Conservation (phyloP, 495 filamentous ascomycete species). For the Lineolata rhizophorae region DNA sequence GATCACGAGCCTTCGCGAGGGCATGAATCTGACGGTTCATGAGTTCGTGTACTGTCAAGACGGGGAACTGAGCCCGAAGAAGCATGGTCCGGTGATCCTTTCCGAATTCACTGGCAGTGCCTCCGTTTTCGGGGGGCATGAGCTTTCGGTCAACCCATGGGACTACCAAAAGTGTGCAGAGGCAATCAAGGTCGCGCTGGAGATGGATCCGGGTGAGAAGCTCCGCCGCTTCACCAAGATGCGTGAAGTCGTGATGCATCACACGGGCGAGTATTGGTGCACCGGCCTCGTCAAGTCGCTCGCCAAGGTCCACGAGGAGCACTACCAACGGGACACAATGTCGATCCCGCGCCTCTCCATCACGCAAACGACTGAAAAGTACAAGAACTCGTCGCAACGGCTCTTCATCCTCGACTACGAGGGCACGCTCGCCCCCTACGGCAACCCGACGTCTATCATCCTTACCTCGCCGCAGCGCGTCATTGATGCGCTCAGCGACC, state of each 20-base stretch:
- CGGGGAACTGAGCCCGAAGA: slow-evolving; percentile 48
- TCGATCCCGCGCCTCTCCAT: slow-evolving; percentile 66
- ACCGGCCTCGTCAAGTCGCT: slow-evolving; percentile 45
- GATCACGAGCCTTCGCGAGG: slow-evolving; percentile 81
- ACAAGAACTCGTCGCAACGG: slow-evolving; percentile 37
- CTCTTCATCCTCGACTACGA: slow-evolving; percentile 85
- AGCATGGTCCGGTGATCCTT: slow-evolving; percentile 69
- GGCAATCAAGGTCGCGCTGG: slow-evolving; percentile 59
- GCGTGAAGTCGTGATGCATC: slow-evolving; percentile 49
- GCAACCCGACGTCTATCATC: slow-evolving; percentile 56
- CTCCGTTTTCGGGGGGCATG: slow-evolving; percentile 53
- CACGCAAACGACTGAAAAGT: slow-evolving; percentile 35
- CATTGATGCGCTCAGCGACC: slow-evolving; percentile 53
- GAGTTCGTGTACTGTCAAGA: slow-evolving; percentile 89
- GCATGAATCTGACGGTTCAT: slow-evolving; percentile 86
- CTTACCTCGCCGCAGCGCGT: slow-evolving; percentile 66
- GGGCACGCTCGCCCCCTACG: slow-evolving; percentile 71
- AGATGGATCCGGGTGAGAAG: slow-evolving; percentile 52
- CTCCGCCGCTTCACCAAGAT: slow-evolving; percentile 49
- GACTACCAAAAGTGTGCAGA: slow-evolving; percentile 68
- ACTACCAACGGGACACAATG: slow-evolving; percentile 58
- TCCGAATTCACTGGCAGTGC: slow-evolving; percentile 88
- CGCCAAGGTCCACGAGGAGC: slow-evolving; percentile 53
- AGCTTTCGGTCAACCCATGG: slow-evolving; percentile 82
- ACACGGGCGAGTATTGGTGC: slow-evolving; percentile 71